Base-by-base conservation (phyloP, 1,284 basidiomycete genomes). In the Papiliotrema fonsecae region DNA sequence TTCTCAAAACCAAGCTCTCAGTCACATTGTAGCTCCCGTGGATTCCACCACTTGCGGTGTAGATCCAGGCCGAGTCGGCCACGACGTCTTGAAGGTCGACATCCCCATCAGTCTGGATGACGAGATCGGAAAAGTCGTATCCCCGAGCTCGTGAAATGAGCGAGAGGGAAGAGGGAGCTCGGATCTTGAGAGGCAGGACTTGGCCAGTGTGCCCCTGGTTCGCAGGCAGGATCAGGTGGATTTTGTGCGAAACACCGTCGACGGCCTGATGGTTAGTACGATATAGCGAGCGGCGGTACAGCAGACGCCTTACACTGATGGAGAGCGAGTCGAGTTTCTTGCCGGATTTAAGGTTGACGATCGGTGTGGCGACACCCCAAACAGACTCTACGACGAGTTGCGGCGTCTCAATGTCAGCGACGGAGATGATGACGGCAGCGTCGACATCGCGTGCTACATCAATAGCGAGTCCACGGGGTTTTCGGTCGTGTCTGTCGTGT, bases 1-100 rank as follows among this genome's bases (percentile, higher is more conserved):
- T 61, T 35, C 49, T 39, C 31, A 69, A 47, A 6, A 54, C 34
- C 37, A 67, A 25, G 5, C 32, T 34, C 22, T 47, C 47, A 7
- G 58, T 50, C 38, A 69, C 64, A 45, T 65, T 65, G 55, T 58
- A 69, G 3, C 46, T 56, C 14, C 67, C 67, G 1, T 35, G 47
- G 28, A 69, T 54, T 31, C 45, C 37, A 10, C 61, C 60, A 1
- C 30, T 39, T 27, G 43, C 34, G 19, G 55, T 51, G 45, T 58
- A 43, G 44, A 64, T 28, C 16, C 54, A 35, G 7, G 34, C 34
- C 11, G 21, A 11, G 6, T 35, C 9, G 16, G 32, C 32, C 1
- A 35, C n/a, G 9, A 45, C 2, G n/a, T 24, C 32, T 10, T 18
- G 31, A n/a, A 45, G 26, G 7, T 11, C 30, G 16, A 27, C 13